Evolutionary conservation across 768 basidiomycete genomes (phyloP).

Genomic region (Mycena polygramma): DNA sequence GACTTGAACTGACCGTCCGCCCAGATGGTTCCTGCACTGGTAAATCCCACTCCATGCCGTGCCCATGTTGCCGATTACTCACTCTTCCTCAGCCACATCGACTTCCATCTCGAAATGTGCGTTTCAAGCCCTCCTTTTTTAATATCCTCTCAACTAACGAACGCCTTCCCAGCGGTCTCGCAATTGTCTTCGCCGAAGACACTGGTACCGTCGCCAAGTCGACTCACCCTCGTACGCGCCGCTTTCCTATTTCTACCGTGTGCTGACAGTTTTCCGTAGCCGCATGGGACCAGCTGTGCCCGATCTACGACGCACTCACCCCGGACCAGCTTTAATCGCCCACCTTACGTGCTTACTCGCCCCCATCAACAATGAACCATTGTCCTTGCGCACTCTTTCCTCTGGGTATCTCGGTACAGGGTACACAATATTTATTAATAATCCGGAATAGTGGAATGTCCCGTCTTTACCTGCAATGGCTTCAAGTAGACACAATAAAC

Average conservation of each 20-base stretch:
- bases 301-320: constrained; percentile 40
- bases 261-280: constrained; percentile 4
- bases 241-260: neutral
- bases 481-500: too few species aligned
- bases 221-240: constrained; percentile 28
- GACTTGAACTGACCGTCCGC: neutral
- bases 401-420: neutral
- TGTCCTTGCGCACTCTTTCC: neutral
- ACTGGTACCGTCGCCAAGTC: constrained; percentile 2
- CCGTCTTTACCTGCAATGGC: neutral
- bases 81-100: constrained; percentile 41
- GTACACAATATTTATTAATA: neutral
- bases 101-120: constrained; percentile 46
- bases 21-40: constrained; percentile 27
- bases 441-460: neutral
- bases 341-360: too few species aligned
- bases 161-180: constrained; percentile 33
- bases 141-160: neutral
- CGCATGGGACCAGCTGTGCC: constrained; percentile 43
- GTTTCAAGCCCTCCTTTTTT: neutral
- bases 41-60: constrained; percentile 29
- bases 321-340: constrained; percentile 23
- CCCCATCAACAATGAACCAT: too few species aligned
- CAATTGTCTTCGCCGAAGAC: constrained; percentile 40
- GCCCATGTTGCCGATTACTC: neutral